Percentiles rank a stretch among this genome's conserved stretches.
Conservation (phyloP, 371 early-diverging fungal species). For the Basidiobolus meristosporus region DNA sequence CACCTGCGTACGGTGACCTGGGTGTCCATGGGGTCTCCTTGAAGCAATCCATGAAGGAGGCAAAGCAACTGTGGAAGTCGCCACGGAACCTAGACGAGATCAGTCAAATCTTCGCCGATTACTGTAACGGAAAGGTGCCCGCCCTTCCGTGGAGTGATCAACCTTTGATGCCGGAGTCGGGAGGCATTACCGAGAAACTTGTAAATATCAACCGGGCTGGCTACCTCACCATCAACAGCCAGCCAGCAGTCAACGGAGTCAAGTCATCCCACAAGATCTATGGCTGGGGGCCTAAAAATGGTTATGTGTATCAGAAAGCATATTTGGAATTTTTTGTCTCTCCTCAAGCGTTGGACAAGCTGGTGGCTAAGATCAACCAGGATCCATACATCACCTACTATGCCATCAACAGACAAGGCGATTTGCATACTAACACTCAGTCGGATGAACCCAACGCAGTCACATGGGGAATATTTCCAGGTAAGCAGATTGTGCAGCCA, state of each 20-base stretch:
- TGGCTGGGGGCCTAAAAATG: conserved; percentile 96
- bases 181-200: conserved; percentile 45
- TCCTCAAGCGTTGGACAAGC: conserved; percentile 37
- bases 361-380: conserved; percentile 40
- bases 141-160: conserved; percentile 87
- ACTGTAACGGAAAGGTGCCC: conserved; percentile 53
- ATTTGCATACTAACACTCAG: conserved; percentile 66
- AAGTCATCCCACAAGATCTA: conserved; percentile 53
- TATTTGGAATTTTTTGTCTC: conserved; percentile 91
- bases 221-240: conserved; percentile 88
- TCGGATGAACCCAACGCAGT: conserved; percentile 84
- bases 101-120: conserved; percentile 51
- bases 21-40: conserved; percentile 77
- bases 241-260: conserved; percentile 88
- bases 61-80: conserved; percentile 55
- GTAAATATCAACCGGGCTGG: conserved; percentile 57
- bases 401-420: conserved; percentile 77
- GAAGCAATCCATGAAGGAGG: conserved; percentile 38
- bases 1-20: conserved; percentile 87
- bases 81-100: conserved; percentile 52
- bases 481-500: conserved; percentile 92
- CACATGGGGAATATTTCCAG: conserved; percentile 97
- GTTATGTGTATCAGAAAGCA: conserved; percentile 92
- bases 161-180: conserved; percentile 65
- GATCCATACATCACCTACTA: conserved; percentile 68